phyloP scores from a whole-genome alignment of 306 rosid genomes.

The Mucuna pruriens region DNA sequence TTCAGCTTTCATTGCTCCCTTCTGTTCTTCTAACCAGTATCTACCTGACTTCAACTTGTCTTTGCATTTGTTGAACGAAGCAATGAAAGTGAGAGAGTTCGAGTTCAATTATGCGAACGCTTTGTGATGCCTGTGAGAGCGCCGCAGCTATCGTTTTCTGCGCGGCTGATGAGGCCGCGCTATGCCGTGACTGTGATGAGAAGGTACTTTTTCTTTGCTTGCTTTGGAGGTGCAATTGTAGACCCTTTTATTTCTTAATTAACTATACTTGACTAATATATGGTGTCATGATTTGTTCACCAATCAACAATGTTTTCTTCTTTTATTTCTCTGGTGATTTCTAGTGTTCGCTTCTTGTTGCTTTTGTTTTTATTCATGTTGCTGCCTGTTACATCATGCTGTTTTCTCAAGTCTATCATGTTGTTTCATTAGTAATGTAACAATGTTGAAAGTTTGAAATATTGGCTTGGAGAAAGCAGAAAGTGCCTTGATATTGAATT shows the following conservation, averaged over 20 bases:
- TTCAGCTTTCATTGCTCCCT: conserved; percentile 30
- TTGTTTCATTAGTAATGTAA: neutral
- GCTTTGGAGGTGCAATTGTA: neutral
- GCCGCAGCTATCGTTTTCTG: conserved; percentile 94
- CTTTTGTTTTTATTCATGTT: neutral
- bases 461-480: neutral
- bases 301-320: neutral
- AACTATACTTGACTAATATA: neutral
- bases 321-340: neutral
- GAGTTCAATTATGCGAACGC: conserved; percentile 79
- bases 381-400: neutral
- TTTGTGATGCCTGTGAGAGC: conserved; percentile 96
- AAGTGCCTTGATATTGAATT: neutral
- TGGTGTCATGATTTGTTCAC: neutral
- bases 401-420: neutral
- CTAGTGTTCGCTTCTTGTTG: neutral
- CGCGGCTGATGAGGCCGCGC: conserved; percentile 98
- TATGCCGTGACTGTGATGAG: conserved; percentile 87
- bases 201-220: conserved; percentile 51
- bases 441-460: neutral
- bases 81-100: conserved; percentile 61
- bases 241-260: neutral
- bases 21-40: neutral
- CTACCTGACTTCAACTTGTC: conserved; percentile 24
- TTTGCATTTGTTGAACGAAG: conserved; percentile 46